Percentiles rank a stretch among this genome's conserved stretches.
Evolutionary conservation across 108 stramenopile genomes (phyloP).

Genomic region (Mediolabrus comicus): DNA sequence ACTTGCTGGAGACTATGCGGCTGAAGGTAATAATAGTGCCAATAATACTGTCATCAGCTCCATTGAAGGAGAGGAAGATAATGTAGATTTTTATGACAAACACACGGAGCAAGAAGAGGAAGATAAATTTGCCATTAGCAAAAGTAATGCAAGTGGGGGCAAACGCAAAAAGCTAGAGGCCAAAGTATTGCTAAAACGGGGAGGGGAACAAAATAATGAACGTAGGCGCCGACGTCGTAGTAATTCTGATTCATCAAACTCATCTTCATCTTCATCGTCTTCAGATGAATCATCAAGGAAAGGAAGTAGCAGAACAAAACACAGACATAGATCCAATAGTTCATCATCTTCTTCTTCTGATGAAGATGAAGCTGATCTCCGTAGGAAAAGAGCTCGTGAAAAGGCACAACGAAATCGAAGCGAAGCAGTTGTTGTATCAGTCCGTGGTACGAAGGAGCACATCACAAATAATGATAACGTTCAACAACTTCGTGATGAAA

Average conservation of each 20-base stretch:
- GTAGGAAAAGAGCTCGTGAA: conserved; percentile 34
- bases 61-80: conserved; percentile 13
- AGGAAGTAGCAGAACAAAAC: conserved; percentile 17
- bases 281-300: conserved; percentile 20
- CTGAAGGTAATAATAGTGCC: conserved; percentile 4
- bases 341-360: conserved; percentile 31
- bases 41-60: neutral
- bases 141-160: neutral
- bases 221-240: conserved; percentile 28
- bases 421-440: neutral
- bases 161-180: conserved; percentile 36
- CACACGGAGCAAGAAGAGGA: conserved; percentile 40
- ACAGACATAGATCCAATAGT: conserved; percentile 24
- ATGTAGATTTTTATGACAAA: conserved; percentile 3
- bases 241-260: conserved; percentile 30
- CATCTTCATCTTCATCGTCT: conserved; percentile 21
- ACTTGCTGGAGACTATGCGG: conserved; percentile 49
- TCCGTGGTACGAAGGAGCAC: neutral
- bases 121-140: conserved; percentile 28
- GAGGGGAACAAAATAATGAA: conserved; percentile 6
- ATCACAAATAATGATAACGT: neutral
- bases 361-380: conserved; percentile 44
- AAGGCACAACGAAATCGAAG: conserved; percentile 2
- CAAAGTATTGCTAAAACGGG: conserved; percentile 31
- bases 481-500: neutral